These are phyloP conservation scores for Sequoiadendron giganteum DNA, from an alignment of 75 land plant species.

Conservation along the genomic window DNA sequence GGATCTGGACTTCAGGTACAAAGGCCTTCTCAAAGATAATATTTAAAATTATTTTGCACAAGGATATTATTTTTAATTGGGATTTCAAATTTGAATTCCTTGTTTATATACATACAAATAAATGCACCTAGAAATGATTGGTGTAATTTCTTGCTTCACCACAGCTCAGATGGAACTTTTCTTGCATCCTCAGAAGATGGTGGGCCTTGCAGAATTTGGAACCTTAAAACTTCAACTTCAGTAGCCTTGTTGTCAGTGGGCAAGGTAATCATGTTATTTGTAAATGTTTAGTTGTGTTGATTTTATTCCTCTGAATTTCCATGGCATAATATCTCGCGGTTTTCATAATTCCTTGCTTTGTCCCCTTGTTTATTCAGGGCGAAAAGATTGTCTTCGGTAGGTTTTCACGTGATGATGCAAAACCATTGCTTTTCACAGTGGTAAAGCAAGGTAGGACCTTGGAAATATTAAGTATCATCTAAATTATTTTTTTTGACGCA, in stretches of 20 bases:
- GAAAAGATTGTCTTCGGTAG: constrained; percentile 65
- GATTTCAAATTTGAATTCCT: not conserved
- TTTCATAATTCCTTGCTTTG: not conserved
- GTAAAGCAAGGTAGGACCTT: constrained; percentile 42
- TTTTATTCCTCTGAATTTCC: not conserved
- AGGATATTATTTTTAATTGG: not conserved
- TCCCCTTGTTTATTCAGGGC: constrained; percentile 37
- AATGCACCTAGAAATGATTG: not conserved
- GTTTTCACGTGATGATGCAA: constrained; percentile 53
- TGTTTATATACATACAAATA: not conserved
- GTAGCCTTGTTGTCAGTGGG: constrained; percentile 48
- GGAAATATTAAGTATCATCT: not conserved
- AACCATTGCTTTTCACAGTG: constrained; percentile 52
- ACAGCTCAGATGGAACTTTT: constrained; percentile 76
- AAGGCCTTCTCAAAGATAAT: not conserved
- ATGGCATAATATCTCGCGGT: not conserved
- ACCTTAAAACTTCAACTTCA: constrained; percentile 46
- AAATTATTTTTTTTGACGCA: not conserved
- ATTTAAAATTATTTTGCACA: not conserved
- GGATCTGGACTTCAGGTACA: constrained; percentile 87
- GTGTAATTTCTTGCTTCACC: constrained; percentile 10
- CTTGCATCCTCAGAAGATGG: constrained; percentile 73
- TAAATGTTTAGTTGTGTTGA: not conserved
- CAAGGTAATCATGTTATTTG: constrained; percentile 32
- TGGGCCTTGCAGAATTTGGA: constrained; percentile 86